Evolutionary conservation across 1,139 yeast species (phyloP).

Genomic region (Lodderomyces jiufengensis): DNA sequence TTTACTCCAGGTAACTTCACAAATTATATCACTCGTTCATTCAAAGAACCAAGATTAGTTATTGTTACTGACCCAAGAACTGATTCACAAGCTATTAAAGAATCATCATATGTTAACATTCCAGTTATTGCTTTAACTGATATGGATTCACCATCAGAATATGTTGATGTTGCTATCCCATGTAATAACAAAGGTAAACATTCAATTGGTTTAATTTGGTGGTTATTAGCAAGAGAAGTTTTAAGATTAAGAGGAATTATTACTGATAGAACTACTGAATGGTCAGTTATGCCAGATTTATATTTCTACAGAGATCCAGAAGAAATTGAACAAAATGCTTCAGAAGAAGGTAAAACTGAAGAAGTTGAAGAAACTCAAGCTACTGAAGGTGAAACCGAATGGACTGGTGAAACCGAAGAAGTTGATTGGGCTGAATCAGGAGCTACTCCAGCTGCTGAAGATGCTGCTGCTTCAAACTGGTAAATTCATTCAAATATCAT

Average conservation of each 20-base stretch:
- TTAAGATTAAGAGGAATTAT: constrained; percentile 98
- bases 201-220: constrained; percentile 99
- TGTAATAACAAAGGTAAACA: constrained; percentile 99
- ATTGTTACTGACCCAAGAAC: constrained; percentile 99
- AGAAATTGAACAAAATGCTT: constrained; percentile 88
- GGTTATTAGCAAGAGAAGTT: constrained; percentile 99
- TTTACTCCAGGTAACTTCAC: constrained; percentile 99
- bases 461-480: constrained; percentile 68
- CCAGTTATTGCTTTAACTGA: constrained; percentile 99
- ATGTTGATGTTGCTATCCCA: constrained; percentile 99
- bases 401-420: constrained; percentile 59
- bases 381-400: constrained; percentile 48
- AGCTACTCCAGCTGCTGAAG: constrained; percentile 71
- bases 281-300: constrained; percentile 99
- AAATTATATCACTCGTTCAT: constrained; percentile 99
- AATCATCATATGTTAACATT: constrained; percentile 99
- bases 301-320: constrained; percentile 99
- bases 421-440: constrained; percentile 62
- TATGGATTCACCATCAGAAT: constrained; percentile 98
- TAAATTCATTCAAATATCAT: constrained; percentile 19
- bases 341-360: constrained; percentile 60
- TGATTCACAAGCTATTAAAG: constrained; percentile 99
- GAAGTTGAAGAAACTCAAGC: constrained; percentile 49
- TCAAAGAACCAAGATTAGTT: constrained; percentile 99
- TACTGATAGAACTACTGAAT: constrained; percentile 94